phyloP scores from a whole-genome alignment of 306 rosid genomes.

The Chamaecrista fasciculata region DNA sequence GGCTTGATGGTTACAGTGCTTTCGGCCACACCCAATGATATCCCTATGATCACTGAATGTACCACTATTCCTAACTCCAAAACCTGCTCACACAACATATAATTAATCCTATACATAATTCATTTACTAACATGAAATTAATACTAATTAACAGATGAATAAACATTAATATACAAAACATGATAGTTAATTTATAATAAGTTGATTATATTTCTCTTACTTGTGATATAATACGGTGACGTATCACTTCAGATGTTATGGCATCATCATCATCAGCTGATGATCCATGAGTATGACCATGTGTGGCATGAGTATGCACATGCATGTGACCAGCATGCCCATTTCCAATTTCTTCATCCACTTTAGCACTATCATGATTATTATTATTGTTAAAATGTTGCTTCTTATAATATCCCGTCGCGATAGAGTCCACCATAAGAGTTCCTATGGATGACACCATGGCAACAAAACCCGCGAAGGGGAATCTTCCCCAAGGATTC shows the following conservation, averaged over 20 bases:
- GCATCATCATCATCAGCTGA: neutral
- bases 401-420: conserved; percentile 36
- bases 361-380: neutral
- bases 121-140: too few species aligned
- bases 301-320: conserved; percentile 62
- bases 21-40: conserved; percentile 45
- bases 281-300: conserved; percentile 70
- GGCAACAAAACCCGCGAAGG: conserved; percentile 47
- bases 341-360: conserved; percentile 23
- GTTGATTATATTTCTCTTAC: too few species aligned
- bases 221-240: conserved; percentile 63
- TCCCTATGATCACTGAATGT: conserved; percentile 60
- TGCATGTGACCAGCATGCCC: conserved; percentile 44
- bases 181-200: too few species aligned
- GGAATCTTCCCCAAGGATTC: conserved; percentile 51
- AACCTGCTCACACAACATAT: conserved; percentile 28
- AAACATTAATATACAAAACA: too few species aligned
- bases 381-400: neutral
- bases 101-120: too few species aligned
- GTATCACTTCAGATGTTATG: conserved; percentile 31
- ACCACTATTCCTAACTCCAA: conserved; percentile 61
- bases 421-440: conserved; percentile 45
- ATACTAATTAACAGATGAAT: too few species aligned
- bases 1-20: conserved; percentile 41
- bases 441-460: conserved; percentile 46